Evolutionary conservation across 805 yeast species (phyloP).

Genomic region (Blastobotrys americana): DNA sequence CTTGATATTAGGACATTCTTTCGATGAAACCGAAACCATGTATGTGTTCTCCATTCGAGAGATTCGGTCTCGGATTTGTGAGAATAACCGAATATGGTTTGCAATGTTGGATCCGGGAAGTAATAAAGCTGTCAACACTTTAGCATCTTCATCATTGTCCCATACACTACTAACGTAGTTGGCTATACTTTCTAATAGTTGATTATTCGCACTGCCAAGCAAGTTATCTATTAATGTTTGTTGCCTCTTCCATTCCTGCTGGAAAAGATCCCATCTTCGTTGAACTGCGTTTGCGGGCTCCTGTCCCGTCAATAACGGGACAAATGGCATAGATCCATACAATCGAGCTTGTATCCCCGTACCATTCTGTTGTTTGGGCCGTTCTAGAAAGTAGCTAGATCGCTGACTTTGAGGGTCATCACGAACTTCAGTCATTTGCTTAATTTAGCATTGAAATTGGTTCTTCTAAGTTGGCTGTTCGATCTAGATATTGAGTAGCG

Average conservation of each 20-base stretch:
- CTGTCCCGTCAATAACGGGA: constrained; percentile 37
- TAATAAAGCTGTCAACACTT: constrained; percentile 25
- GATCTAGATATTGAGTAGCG: too few relatives aligned
- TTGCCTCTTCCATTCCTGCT: constrained; percentile 35
- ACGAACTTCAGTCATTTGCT: background rate
- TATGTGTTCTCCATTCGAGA: constrained; percentile 4
- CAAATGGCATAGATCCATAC: too few relatives aligned
- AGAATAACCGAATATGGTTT: constrained; percentile 27
- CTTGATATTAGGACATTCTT: constrained; percentile 32
- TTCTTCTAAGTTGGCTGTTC: too few relatives aligned
- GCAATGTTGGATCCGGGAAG: constrained; percentile 32
- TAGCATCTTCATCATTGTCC: constrained; percentile 15
- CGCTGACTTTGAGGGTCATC: constrained; percentile 17
- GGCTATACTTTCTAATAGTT: constrained; percentile 14
- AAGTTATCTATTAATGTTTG: constrained; percentile 27
- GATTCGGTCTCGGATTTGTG: constrained; percentile 18
- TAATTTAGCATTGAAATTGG: background rate
- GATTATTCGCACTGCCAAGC: constrained; percentile 21
- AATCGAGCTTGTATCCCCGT: too few relatives aligned
- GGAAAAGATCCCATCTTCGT: constrained; percentile 38
- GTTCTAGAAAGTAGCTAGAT: constrained; percentile 15
- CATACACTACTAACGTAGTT: constrained; percentile 14
- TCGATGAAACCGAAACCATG: constrained; percentile 28
- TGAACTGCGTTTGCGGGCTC: constrained; percentile 36
- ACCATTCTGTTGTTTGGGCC: constrained; percentile 10